phyloP scores from a whole-genome alignment of 768 basidiomycete species.

The Mycena capillaripes region DNA sequence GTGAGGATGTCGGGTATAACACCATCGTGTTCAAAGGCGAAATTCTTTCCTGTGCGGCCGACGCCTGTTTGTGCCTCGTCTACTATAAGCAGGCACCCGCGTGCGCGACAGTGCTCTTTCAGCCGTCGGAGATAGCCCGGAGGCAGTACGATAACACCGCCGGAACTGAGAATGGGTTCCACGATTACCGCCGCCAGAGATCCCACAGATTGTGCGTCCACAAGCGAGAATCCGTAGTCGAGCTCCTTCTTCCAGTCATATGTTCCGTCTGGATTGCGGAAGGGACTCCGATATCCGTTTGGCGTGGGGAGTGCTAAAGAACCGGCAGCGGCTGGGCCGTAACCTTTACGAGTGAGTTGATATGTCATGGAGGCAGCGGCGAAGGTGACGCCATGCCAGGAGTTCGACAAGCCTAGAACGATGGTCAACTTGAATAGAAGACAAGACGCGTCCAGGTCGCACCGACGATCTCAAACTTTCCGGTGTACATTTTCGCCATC shows the following conservation, averaged over 20 bases:
- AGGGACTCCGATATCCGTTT: conserved; percentile 39
- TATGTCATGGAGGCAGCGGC: conserved; percentile 42
- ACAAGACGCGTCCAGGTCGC: background rate
- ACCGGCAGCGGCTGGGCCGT: conserved; percentile 38
- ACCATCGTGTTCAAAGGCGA: conserved; percentile 40
- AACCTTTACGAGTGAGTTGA: conserved; percentile 38
- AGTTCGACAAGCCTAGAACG: conserved; percentile 36
- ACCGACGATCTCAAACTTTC: conserved; percentile 42
- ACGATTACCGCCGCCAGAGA: conserved; percentile 41
- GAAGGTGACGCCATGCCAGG: conserved; percentile 40
- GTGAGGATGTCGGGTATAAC: conserved; percentile 39
- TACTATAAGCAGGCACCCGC: conserved; percentile 33
- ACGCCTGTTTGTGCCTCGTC: conserved; percentile 40
- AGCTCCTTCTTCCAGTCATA: conserved; percentile 41
- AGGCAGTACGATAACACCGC: conserved; percentile 39
- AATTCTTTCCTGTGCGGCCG: conserved; percentile 41
- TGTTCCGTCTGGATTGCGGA: conserved; percentile 39
- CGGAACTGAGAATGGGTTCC: conserved; percentile 41
- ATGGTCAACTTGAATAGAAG: background rate
- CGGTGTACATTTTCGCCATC: conserved; percentile 41
- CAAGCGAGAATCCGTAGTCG: conserved; percentile 38
- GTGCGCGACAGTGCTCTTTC: conserved; percentile 37
- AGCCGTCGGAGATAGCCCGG: conserved; percentile 38
- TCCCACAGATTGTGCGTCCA: conserved; percentile 37
- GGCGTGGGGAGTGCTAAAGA: conserved; percentile 39